Percentiles rank a stretch among this genome's conserved stretches.
phyloP scores from a whole-genome alignment of 495 filamentous ascomycete species.

The Achaetomiella virescens region DNA sequence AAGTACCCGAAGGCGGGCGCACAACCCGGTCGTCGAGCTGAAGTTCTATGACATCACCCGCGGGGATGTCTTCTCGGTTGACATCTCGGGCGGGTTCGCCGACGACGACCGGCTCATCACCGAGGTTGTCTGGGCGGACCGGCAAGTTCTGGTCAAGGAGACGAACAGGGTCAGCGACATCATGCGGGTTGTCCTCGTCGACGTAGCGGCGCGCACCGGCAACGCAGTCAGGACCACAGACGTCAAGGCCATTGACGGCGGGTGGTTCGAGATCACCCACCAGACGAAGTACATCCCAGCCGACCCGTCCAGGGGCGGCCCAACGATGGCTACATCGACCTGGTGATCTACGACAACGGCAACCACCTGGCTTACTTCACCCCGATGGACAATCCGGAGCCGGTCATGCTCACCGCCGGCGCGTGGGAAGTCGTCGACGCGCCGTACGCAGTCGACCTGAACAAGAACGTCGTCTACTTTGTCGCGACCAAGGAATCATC shows the following conservation, averaged over 20 bases:
- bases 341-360: slow-evolving; percentile 76
- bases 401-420: slow-evolving; percentile 79
- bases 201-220: slow-evolving; percentile 68
- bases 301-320: slow-evolving; percentile 65
- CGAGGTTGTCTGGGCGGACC: slow-evolving; percentile 84
- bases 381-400: slow-evolving; percentile 76
- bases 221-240: slow-evolving; percentile 72
- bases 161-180: slow-evolving; percentile 94
- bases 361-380: slow-evolving; percentile 93
- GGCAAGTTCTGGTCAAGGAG: slow-evolving; percentile 75
- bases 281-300: slow-evolving; percentile 81
- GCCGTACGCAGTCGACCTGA: slow-evolving; percentile 80
- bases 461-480: slow-evolving; percentile 83
- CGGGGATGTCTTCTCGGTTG: slow-evolving; percentile 70
- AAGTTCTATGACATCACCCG: slow-evolving; percentile 85
- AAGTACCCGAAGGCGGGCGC: slow-evolving; percentile 95
- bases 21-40: slow-evolving; percentile 82
- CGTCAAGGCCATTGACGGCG: slow-evolving; percentile 77
- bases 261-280: slow-evolving; percentile 94
- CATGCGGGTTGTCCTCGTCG: slow-evolving; percentile 76
- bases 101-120: slow-evolving; percentile 86
- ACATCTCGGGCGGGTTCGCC: slow-evolving; percentile 67
- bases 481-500: slow-evolving; percentile 79
- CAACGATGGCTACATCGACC: slow-evolving; percentile 89
- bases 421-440: slow-evolving; percentile 90